phyloP scores from a whole-genome alignment of 331 rosid species.

The Stylosanthes scabra region DNA sequence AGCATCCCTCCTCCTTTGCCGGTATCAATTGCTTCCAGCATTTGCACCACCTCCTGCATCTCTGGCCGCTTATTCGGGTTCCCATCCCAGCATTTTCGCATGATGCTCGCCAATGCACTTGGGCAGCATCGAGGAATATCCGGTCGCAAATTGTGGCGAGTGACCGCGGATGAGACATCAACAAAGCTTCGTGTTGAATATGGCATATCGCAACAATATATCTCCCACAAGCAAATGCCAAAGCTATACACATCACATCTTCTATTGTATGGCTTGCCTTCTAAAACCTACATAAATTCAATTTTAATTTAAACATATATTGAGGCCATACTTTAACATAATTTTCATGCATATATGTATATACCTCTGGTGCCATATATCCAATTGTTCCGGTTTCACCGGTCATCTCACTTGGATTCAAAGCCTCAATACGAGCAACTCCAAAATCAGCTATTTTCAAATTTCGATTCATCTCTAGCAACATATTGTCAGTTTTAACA shows the following conservation, averaged over 20 bases:
- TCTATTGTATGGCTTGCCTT: slow-evolving; percentile 89
- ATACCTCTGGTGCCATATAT: slow-evolving; percentile 96
- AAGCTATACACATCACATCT: slow-evolving; percentile 97
- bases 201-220: slow-evolving; percentile 83
- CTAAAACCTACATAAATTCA: slow-evolving; percentile 65
- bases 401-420: slow-evolving; percentile 85
- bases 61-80: slow-evolving; percentile 77
- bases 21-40: slow-evolving; percentile 88
- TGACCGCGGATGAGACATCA: slow-evolving; percentile 66
- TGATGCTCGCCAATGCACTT: slow-evolving; percentile 60
- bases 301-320: slow-evolving; percentile 24
- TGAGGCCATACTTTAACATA: not conserved
- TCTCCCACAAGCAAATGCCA: slow-evolving; percentile 96
- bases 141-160: slow-evolving; percentile 75
- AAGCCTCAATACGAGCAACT: slow-evolving; percentile 91
- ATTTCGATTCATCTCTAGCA: slow-evolving; percentile 49
- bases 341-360: no score
- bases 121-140: slow-evolving; percentile 85
- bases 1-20: slow-evolving; percentile 88
- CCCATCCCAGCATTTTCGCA: slow-evolving; percentile 82
- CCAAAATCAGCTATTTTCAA: slow-evolving; percentile 94
- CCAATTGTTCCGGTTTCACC: slow-evolving; percentile 96
- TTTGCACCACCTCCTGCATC: slow-evolving; percentile 81
- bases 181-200: slow-evolving; percentile 77
- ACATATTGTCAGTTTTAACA: slow-evolving; percentile 85